These are phyloP conservation scores for Leccinum longicurvipes DNA, from an alignment of 768 basidiomycete genomes.

Conservation along the genomic window DNA sequence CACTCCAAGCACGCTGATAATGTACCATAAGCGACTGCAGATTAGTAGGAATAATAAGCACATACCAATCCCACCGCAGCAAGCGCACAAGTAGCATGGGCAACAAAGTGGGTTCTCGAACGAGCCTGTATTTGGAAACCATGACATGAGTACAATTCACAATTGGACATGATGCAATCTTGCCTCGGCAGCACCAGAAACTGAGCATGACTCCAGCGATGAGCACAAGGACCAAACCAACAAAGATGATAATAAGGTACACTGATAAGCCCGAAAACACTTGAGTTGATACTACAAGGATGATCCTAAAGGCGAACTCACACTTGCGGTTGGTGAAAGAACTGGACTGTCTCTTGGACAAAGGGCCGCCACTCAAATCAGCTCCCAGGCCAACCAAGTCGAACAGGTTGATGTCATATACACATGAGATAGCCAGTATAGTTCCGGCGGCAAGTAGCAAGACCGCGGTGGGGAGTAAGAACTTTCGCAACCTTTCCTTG, in stretches of 20 bases:
- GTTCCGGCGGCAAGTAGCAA: conserved; percentile 31
- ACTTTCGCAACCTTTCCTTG: conserved; percentile 26
- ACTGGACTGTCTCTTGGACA: conserved; percentile 27
- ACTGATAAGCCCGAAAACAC: conserved; percentile 32
- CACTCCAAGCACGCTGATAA: conserved; percentile 61
- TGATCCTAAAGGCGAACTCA: conserved; percentile 22
- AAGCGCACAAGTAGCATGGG: conserved; percentile 71
- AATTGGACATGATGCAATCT: not conserved
- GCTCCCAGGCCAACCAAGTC: conserved; percentile 22
- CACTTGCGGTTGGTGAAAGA: conserved; percentile 42
- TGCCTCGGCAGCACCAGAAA: conserved; percentile 64
- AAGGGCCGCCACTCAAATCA: conserved; percentile 28
- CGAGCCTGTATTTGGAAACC: conserved; percentile 33
- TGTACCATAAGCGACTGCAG: not conserved
- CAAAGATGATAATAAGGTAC: conserved; percentile 63
- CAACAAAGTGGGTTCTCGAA: conserved; percentile 66
- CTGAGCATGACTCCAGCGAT: conserved; percentile 55
- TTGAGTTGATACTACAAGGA: not conserved
- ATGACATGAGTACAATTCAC: not conserved
- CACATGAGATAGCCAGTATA: conserved; percentile 32
- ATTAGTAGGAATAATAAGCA: not conserved
- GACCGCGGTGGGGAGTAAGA: conserved; percentile 36
- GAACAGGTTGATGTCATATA: conserved; percentile 23
- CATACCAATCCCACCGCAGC: conserved; percentile 65
- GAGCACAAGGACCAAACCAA: conserved; percentile 55